phyloP scores from a whole-genome alignment of 1,284 basidiomycete genomes.

The Austroboletus novae-zelandiae region DNA sequence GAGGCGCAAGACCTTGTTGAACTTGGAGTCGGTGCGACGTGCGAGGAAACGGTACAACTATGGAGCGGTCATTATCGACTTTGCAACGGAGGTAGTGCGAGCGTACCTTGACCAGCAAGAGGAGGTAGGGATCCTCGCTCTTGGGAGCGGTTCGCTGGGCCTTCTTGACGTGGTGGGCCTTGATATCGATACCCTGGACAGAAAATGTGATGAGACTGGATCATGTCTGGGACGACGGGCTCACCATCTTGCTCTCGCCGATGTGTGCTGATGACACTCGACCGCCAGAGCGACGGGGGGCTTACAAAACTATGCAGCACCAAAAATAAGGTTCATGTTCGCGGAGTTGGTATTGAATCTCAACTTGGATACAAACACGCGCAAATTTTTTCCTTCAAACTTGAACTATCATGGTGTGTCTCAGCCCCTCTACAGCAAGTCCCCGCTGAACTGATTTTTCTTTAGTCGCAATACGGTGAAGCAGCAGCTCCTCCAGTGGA shows the following conservation, averaged over 20 bases:
- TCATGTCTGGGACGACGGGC: conserved; percentile 42
- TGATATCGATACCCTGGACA: conserved; percentile 93
- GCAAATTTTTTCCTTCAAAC: conserved; percentile 40
- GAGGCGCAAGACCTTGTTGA: conserved; percentile 80
- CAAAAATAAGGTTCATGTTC: conserved; percentile 23
- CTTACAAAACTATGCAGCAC: conserved; percentile 59
- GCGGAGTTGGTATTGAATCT: conserved; percentile 37
- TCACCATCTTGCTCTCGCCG: conserved; percentile 77
- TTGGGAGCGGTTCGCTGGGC: conserved; percentile 92
- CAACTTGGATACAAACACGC: conserved; percentile 39
- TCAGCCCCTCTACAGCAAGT: neutral
- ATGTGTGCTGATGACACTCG: conserved; percentile 42
- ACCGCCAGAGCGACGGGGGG: conserved; percentile 37
- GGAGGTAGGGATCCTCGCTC: conserved; percentile 98
- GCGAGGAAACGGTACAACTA: conserved; percentile 99
- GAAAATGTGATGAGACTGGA: conserved; percentile 16
- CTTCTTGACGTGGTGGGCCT: conserved; percentile 99
- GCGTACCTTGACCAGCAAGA: conserved; percentile 94
- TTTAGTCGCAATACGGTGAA: conserved; percentile 57
- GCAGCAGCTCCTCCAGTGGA: conserved; percentile 58
- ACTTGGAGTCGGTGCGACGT: conserved; percentile 91
- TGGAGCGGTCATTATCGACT: conserved; percentile 9
- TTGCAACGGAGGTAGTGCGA: neutral
- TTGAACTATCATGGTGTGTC: conserved; percentile 67
- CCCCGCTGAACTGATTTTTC: neutral